phyloP scores from a whole-genome alignment of 805 yeast genomes.

The Metschnikowia dekortorum region DNA sequence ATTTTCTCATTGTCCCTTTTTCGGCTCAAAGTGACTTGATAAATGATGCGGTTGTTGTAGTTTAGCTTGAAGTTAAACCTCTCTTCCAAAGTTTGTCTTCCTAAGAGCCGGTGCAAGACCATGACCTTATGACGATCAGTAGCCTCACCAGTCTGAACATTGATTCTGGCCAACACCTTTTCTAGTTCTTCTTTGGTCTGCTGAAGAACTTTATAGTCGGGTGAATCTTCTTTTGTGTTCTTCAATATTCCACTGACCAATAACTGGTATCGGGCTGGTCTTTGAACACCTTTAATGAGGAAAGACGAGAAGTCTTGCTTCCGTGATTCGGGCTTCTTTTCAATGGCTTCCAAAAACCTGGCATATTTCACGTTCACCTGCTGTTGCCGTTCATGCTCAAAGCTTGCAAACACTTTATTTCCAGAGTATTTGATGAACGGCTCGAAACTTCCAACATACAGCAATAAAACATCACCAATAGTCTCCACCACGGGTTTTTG shows the following conservation, averaged over 20 bases:
- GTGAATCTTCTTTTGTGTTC: constrained; percentile 69
- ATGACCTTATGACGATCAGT: constrained; percentile 88
- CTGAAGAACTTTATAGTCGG: constrained; percentile 64
- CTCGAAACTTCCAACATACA: constrained; percentile 80
- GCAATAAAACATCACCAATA: constrained; percentile 83
- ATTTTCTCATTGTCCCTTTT: constrained; percentile 76
- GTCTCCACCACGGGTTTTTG: constrained; percentile 78
- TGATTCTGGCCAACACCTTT: constrained; percentile 70
- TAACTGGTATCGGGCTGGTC: constrained; percentile 92
- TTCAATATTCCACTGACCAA: constrained; percentile 78
- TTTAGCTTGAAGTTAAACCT: constrained; percentile 79
- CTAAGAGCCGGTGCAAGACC: constrained; percentile 51
- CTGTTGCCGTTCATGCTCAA: constrained; percentile 91
- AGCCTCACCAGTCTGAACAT: constrained; percentile 87
- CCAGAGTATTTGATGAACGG: constrained; percentile 94
- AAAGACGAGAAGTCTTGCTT: constrained; percentile 91
- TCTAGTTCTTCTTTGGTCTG: constrained; percentile 74
- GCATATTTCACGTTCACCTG: constrained; percentile 87
- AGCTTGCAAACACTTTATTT: constrained; percentile 90
- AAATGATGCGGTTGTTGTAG: constrained; percentile 76
- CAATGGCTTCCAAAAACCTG: constrained; percentile 89
- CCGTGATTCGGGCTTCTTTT: constrained; percentile 76
- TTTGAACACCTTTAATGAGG: constrained; percentile 89
- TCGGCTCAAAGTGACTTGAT: constrained; percentile 66
- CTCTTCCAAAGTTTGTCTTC: constrained; percentile 79